Conservation (phyloP, 345 rosid genomes). For the Limnanthes douglasii region DNA sequence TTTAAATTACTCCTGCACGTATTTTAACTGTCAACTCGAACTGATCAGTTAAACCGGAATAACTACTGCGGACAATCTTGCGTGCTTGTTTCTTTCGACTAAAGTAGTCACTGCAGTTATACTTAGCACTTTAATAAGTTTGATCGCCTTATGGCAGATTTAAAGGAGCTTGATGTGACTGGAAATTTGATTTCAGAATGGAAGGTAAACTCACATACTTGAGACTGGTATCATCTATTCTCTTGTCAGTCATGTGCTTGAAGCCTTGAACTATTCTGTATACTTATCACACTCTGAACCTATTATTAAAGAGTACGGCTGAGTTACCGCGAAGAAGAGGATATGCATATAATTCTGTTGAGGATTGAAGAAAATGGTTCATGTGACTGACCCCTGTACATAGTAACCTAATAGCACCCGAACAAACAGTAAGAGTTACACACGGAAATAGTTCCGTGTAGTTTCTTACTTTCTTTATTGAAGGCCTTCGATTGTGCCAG, state of each 20-base stretch:
- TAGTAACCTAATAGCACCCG: no score
- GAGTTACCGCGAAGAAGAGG: no score
- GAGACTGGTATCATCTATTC: no score
- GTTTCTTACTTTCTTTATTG: no score
- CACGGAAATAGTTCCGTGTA: no score
- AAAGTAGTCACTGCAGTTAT: neutral
- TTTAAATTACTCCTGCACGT: neutral
- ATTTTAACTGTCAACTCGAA: neutral
- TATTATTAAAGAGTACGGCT: no score
- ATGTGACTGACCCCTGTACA: no score
- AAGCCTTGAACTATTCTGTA: neutral
- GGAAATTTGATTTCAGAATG: conserved; percentile 87
- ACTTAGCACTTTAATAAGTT: neutral
- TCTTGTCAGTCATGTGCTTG: no score
- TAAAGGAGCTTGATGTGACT: conserved; percentile 73
- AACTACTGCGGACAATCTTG: neutral
- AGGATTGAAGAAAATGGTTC: no score
- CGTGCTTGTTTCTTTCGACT: neutral
- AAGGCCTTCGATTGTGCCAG: no score
- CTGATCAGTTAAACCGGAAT: neutral
- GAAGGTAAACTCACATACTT: conserved; percentile 34
- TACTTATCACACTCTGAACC: neutral
- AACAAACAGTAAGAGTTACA: no score
- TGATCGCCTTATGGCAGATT: conserved; percentile 28
- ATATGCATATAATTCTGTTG: no score